Evolutionary conservation across 2,329 filamentous ascomycete species (phyloP), one percentile per base, ranked within the genome.

Genomic region (Rhinocladiella mackenziei): DNA sequence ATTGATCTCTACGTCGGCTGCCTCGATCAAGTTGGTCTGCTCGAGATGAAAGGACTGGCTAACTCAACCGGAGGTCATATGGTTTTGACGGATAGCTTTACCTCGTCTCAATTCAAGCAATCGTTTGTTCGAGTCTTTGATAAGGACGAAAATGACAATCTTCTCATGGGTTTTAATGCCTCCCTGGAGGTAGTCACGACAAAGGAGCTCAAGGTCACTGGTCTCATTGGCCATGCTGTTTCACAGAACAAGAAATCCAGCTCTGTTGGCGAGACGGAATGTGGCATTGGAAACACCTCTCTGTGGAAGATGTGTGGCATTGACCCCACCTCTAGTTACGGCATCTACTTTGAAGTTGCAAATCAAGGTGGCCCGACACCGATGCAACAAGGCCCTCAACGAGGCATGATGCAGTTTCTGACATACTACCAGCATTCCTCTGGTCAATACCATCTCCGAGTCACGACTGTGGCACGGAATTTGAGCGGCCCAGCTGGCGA

Each of bases 221-320:
- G 92, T 40, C 75, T 98, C 26, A 98, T 98, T 58, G 92, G 92
- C 7, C 92, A 98, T 65, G 92, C 91, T 0, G 84, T 98, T 34
- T 97, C 91, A 2, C 74, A 96, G 57, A 97, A 97, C 74, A 98
- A 97, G 71, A 98, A 98, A 64, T 97, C 92, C 0, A 85, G 86
- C 6, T 95, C 89, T 1, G 92, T 98, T 9, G 92, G 92, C 40
- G 92, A 98, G 71, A 97, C 92, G 0, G 92, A 98, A 65, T 96
- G 91, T 59, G 92, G 92, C 60, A 96, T 98, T 58, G 92, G 92
- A 54, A 97, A 97, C 64, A 98, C 92, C 1, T 97, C 91, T 67
- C 91, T 89, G 2, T 98, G 92, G 92, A 98, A 98, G 71, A 96
- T 98, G 91, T 97, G 92, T 60, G 89, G 89, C 56, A 96, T 98